These are phyloP conservation scores for Carex pumila DNA, from an alignment of 176 grass and related monocot species.

Conservation along the genomic window DNA sequence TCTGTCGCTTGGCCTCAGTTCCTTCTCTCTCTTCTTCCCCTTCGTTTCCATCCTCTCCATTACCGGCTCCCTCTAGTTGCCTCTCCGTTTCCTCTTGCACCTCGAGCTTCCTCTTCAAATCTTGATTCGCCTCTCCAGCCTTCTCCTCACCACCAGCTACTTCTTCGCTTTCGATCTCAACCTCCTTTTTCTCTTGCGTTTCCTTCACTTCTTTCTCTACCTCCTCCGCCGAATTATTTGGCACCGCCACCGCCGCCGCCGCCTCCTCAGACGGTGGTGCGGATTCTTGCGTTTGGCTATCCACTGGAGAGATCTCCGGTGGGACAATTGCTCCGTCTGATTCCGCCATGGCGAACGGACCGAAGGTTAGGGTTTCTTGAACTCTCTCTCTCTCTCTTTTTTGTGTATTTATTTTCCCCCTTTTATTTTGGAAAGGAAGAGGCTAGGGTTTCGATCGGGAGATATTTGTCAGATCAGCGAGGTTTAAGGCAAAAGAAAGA, in stretches of 20 bases:
- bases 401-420: background rate
- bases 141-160: slow-evolving; percentile 37
- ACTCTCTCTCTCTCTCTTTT: background rate
- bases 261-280: background rate
- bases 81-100: slow-evolving; percentile 17
- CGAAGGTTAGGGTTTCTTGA: slow-evolving; percentile 50
- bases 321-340: slow-evolving; percentile 24
- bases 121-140: slow-evolving; percentile 33
- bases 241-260: background rate
- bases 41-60: background rate
- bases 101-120: slow-evolving; percentile 34
- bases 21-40: background rate
- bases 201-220: slow-evolving; percentile 17
- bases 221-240: background rate
- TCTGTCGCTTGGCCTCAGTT: background rate
- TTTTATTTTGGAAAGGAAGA: slow-evolving; percentile 3
- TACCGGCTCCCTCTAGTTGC: background rate
- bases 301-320: slow-evolving; percentile 18
- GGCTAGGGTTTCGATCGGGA: slow-evolving; percentile 2
- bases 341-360: slow-evolving; percentile 45
- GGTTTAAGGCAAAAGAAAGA: background rate
- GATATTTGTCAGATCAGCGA: slow-evolving; percentile 8
- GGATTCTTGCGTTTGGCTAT: background rate
- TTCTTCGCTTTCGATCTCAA: slow-evolving; percentile 11
- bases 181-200: slow-evolving; percentile 45